Conservation (phyloP, 106 monocot species). For the Dendrobium catenatum region DNA sequence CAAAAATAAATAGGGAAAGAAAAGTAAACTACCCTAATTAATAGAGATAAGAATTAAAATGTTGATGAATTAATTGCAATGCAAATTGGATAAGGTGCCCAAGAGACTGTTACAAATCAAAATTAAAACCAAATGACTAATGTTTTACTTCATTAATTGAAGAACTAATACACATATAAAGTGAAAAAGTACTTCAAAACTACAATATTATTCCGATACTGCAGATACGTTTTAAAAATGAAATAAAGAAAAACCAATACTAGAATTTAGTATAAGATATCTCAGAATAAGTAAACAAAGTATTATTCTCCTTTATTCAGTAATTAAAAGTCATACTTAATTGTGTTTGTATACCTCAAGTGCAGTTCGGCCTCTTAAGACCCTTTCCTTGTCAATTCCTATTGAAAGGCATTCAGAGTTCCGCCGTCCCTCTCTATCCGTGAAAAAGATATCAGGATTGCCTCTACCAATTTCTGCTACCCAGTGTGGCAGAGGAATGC, state of each 20-base stretch:
- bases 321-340: not conserved
- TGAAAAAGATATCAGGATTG: slow-evolving; percentile 92
- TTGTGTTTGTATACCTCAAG: slow-evolving; percentile 56
- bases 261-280: slow-evolving; percentile 1
- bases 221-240: not conserved
- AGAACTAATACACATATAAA: no score
- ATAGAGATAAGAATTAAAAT: not conserved
- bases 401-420: slow-evolving; percentile 80
- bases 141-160: not conserved
- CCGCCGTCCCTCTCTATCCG: slow-evolving; percentile 64
- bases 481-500: slow-evolving; percentile 85
- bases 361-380: slow-evolving; percentile 82
- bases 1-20: not conserved
- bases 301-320: not conserved
- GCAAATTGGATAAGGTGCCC: not conserved
- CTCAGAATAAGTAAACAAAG: not conserved
- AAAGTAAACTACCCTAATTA: not conserved
- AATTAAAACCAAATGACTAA: not conserved
- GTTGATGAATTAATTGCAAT: not conserved
- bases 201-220: not conserved
- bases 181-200: not conserved
- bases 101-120: not conserved
- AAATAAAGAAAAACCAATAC: not conserved
- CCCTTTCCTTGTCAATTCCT: slow-evolving; percentile 92
- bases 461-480: slow-evolving; percentile 70